A percentile compares a stretch with the other conserved stretches of the same genome.
Evolutionary conservation across 2,329 filamentous ascomycete genomes (phyloP).

Genomic region (Nemania serpens): DNA sequence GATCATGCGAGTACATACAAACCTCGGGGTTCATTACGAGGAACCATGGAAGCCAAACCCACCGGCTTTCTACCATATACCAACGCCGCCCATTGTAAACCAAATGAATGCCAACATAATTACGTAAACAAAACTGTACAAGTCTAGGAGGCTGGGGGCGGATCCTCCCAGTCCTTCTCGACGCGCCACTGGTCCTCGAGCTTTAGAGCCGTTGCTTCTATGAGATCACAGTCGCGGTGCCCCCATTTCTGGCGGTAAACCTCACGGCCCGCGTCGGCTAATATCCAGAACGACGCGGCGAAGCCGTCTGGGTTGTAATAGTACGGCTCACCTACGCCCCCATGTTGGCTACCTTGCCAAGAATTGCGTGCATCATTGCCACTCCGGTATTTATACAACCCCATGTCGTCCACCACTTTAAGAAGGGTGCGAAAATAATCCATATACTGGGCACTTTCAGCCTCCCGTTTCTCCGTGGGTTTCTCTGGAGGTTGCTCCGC

Average conservation of each 20-base stretch:
- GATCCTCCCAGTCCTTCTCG: slow-evolving; percentile 38
- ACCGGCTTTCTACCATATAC: slow-evolving; percentile 13
- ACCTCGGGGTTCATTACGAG: not conserved
- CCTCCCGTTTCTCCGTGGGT: slow-evolving; percentile 13
- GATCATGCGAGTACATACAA: slow-evolving; percentile 6
- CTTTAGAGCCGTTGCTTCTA: slow-evolving; percentile 35
- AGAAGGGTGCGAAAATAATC: slow-evolving; percentile 39
- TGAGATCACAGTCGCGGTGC: slow-evolving; percentile 36
- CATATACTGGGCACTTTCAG: slow-evolving; percentile 31
- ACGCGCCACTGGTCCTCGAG: slow-evolving; percentile 39
- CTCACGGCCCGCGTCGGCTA: slow-evolving; percentile 51
- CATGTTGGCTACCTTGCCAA: slow-evolving; percentile 57
- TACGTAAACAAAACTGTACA: slow-evolving; percentile 7
- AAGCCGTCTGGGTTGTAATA: slow-evolving; percentile 55
- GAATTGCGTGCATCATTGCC: slow-evolving; percentile 48
- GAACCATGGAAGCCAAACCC: slow-evolving; percentile 4
- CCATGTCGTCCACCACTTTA: slow-evolving; percentile 39
- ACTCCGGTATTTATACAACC: slow-evolving; percentile 37
- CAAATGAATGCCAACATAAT: slow-evolving; percentile 16
- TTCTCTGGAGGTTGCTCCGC: slow-evolving; percentile 17
- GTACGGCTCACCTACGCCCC: slow-evolving; percentile 58
- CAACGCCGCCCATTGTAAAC: slow-evolving; percentile 19
- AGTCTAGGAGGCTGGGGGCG: slow-evolving; percentile 9
- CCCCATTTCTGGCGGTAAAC: slow-evolving; percentile 43
- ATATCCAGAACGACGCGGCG: slow-evolving; percentile 48